These are phyloP conservation scores for Oryza australiensis DNA, from an alignment of 176 grass and related monocot species.

Conservation along the genomic window DNA sequence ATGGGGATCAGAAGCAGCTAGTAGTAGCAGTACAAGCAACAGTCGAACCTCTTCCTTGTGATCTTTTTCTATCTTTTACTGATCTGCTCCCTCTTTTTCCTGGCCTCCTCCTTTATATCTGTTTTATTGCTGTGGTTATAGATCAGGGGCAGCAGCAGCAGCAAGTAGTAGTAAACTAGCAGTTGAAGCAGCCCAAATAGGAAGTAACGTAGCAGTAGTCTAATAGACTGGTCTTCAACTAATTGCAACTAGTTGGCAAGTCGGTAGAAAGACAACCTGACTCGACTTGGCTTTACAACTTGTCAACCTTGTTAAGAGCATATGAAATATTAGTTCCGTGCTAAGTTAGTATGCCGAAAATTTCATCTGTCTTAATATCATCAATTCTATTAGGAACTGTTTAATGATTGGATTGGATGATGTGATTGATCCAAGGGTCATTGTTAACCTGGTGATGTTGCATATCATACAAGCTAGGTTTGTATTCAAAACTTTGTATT, in stretches of 20 bases:
- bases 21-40: neutral
- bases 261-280: neutral
- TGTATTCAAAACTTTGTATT: neutral
- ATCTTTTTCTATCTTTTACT: no score
- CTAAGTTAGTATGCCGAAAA: neutral
- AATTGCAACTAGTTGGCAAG: neutral
- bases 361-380: neutral
- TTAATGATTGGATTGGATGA: neutral
- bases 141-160: neutral
- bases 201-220: neutral
- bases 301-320: neutral
- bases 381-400: neutral
- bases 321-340: neutral
- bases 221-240: neutral
- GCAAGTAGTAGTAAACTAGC: neutral
- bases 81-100: neutral
- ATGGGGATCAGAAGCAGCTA: neutral
- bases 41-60: no score
- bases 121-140: neutral
- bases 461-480: neutral
- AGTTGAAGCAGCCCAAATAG: neutral
- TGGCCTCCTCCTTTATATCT: neutral
- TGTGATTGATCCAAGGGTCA: neutral
- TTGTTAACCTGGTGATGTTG: neutral
- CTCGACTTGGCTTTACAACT: neutral